These are phyloP conservation scores for Phytophthora citrophthora DNA, from an alignment of 352 stramenopile species.

Conservation along the genomic window DNA sequence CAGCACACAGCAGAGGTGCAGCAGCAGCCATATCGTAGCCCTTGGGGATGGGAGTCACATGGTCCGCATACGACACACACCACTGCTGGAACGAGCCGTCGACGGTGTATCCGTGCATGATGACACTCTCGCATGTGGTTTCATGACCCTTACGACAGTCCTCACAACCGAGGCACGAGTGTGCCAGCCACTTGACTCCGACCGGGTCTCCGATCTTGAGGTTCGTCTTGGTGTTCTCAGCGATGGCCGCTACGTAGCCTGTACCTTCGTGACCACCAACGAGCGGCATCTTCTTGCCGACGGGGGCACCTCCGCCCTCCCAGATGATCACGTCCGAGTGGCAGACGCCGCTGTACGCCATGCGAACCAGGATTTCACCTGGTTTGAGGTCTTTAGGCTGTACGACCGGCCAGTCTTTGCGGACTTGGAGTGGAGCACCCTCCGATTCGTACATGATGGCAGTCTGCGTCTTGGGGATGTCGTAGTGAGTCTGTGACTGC, in stretches of 20 bases:
- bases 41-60: conserved; percentile 78
- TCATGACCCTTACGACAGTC: conserved; percentile 64
- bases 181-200: conserved; percentile 53
- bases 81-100: conserved; percentile 66
- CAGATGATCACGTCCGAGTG: conserved; percentile 54
- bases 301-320: conserved; percentile 38
- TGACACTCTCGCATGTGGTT: conserved; percentile 42
- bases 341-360: conserved; percentile 60
- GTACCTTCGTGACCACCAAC: conserved; percentile 64
- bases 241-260: conserved; percentile 54
- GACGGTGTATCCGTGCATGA: conserved; percentile 46
- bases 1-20: conserved; percentile 83
- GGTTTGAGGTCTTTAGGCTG: conserved; percentile 47
- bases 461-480: conserved; percentile 54
- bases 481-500: conserved; percentile 48
- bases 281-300: conserved; percentile 41
- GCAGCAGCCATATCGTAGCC: conserved; percentile 48
- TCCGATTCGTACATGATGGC: conserved; percentile 51
- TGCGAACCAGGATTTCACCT: conserved; percentile 51
- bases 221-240: conserved; percentile 39
- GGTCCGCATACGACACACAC: conserved; percentile 74
- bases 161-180: conserved; percentile 54
- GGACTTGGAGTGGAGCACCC: conserved; percentile 43
- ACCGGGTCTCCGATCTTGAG: conserved; percentile 55
- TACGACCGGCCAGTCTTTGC: conserved; percentile 49